Conservation (phyloP, 495 filamentous ascomycete species). For the Talaromyces borbonicus region DNA sequence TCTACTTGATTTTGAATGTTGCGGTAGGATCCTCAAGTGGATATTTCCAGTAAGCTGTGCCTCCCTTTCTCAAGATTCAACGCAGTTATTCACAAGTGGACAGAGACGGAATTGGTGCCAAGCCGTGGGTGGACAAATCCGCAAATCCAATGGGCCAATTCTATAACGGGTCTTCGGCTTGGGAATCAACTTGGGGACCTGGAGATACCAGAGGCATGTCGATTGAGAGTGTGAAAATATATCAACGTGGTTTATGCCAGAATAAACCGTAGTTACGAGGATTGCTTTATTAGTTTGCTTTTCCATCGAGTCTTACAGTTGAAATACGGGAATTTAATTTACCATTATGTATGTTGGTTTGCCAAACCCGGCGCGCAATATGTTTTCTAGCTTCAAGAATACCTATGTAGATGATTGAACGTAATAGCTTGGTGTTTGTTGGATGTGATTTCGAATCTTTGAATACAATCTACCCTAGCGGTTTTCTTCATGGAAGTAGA, state of each 20-base stretch:
- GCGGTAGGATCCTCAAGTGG: constrained; percentile 75
- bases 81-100: neutral
- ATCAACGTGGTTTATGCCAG: constrained; percentile 39
- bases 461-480: too few species aligned
- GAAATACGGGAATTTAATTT: too few species aligned
- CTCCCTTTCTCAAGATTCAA: neutral
- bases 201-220: constrained; percentile 49
- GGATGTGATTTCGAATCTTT: too few species aligned
- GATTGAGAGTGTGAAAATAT: constrained; percentile 65
- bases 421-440: too few species aligned
- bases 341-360: too few species aligned
- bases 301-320: too few species aligned
- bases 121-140: constrained; percentile 68
- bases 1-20: constrained; percentile 73
- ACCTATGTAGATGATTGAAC: too few species aligned
- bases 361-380: too few species aligned
- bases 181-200: constrained; percentile 62
- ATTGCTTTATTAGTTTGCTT: neutral
- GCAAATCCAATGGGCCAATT: constrained; percentile 60
- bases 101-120: constrained; percentile 47
- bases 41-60: constrained; percentile 49
- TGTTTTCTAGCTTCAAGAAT: too few species aligned
- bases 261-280: too few species aligned
- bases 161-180: constrained; percentile 54
- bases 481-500: too few species aligned